Conservation (phyloP, 1,139 yeast genomes). For the Lodderomyces jiufengensis region DNA sequence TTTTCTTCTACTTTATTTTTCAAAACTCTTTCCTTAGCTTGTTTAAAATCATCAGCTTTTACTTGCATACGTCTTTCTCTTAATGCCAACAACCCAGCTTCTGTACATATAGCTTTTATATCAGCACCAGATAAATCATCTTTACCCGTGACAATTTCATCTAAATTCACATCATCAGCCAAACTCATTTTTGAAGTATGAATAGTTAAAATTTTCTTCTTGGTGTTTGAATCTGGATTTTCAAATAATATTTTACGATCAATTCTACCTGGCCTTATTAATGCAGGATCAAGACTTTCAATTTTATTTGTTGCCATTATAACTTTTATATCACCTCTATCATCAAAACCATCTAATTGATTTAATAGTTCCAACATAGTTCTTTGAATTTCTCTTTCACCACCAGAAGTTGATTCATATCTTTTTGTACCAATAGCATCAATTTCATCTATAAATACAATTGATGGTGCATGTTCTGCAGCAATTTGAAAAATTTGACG, state of each 20-base stretch:
- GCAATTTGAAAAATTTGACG: conserved; percentile 97
- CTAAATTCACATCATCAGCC: conserved; percentile 82
- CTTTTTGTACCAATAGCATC: conserved; percentile 99
- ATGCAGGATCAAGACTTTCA: conserved; percentile 94
- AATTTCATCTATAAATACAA: conserved; percentile 97
- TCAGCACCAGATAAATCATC: conserved; percentile 98
- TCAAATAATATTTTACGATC: conserved; percentile 96
- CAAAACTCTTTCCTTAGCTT: conserved; percentile 94
- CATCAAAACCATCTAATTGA: conserved; percentile 97
- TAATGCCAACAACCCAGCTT: conserved; percentile 92
- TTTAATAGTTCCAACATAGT: conserved; percentile 96
- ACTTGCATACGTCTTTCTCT: conserved; percentile 99
- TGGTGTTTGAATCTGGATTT: conserved; percentile 90
- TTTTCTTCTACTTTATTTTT: conserved; percentile 97
- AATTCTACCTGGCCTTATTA: conserved; percentile 97
- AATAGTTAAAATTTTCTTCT: conserved; percentile 87
- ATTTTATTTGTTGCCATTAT: conserved; percentile 98
- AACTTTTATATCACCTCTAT: conserved; percentile 96
- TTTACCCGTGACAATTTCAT: conserved; percentile 84
- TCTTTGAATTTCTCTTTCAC: conserved; percentile 97
- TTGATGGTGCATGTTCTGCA: conserved; percentile 95
- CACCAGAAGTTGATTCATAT: conserved; percentile 94
- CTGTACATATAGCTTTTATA: conserved; percentile 96
- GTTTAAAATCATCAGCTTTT: conserved; percentile 88
- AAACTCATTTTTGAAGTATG: conserved; percentile 95